phyloP scores from a whole-genome alignment of 768 basidiomycete genomes.

The Calocera viscosa region DNA sequence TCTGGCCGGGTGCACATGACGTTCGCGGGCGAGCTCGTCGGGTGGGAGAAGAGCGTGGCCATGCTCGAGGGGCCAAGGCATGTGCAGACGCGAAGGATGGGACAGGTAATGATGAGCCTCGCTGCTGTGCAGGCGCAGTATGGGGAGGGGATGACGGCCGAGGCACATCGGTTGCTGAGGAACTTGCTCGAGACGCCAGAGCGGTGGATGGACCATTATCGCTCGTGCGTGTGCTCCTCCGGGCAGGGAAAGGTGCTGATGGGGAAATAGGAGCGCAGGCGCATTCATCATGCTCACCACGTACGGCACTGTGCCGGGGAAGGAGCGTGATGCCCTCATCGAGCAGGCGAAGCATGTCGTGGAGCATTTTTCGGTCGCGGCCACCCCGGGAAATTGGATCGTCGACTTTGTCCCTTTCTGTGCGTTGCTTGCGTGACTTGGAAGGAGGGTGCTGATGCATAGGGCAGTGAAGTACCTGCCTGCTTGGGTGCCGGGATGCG shows the following conservation, averaged over 20 bases:
- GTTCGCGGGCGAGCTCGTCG: neutral
- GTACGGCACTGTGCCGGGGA: neutral
- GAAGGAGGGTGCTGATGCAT: neutral
- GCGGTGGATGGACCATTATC: neutral
- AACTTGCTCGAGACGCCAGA: neutral
- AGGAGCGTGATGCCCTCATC: neutral
- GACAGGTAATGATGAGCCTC: neutral
- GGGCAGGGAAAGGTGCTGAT: neutral
- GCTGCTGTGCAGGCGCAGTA: neutral
- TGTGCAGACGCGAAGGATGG: neutral
- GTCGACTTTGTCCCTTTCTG: neutral
- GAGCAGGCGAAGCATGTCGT: neutral
- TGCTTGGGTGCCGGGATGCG: neutral
- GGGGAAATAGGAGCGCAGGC: neutral
- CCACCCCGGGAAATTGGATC: constrained; percentile 1
- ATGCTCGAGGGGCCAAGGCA: neutral
- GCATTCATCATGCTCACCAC: constrained; percentile 4
- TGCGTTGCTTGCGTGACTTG: neutral
- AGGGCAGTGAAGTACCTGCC: neutral
- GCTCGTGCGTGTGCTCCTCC: neutral
- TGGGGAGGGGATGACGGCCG: neutral
- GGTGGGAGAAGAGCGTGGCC: constrained; percentile 4
- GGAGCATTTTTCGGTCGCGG: neutral
- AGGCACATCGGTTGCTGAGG: neutral
- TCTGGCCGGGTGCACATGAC: constrained; percentile 20